Conservation (phyloP, 441 rosid genomes). For the Croton laevigatus region DNA sequence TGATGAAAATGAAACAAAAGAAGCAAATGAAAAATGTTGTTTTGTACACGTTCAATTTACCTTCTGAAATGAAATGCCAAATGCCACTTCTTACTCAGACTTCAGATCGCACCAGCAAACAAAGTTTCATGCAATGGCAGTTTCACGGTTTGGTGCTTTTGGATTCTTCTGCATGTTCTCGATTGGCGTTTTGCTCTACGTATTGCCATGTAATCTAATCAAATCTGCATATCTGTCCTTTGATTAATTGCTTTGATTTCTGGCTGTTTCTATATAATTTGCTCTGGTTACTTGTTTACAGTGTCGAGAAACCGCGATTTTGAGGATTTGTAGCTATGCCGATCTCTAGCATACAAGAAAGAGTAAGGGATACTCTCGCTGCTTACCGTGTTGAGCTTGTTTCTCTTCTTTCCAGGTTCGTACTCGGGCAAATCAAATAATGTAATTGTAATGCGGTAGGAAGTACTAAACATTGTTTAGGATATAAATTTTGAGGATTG, state of each 20-base stretch:
- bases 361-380: slow-evolving; percentile 64
- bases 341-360: slow-evolving; percentile 48
- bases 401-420: slow-evolving; percentile 80
- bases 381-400: slow-evolving; percentile 69
- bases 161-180: not conserved
- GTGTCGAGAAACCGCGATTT: not conserved
- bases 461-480: too few species aligned
- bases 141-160: not conserved
- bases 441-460: not conserved
- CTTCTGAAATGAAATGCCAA: not conserved
- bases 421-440: not conserved
- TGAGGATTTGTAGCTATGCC: not conserved
- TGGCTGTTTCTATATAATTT: not conserved
- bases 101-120: not conserved
- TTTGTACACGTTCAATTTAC: not conserved
- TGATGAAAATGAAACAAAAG: not conserved
- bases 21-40: not conserved
- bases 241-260: not conserved
- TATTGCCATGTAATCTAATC: not conserved
- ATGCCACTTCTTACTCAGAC: not conserved
- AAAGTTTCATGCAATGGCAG: not conserved
- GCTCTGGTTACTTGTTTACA: not conserved
- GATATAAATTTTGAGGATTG: not conserved
- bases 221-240: not conserved
- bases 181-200: not conserved